Percentiles rank a stretch among this genome's conserved stretches.
Conservation (phyloP, 768 basidiomycete genomes). For the Trametes villosa region DNA sequence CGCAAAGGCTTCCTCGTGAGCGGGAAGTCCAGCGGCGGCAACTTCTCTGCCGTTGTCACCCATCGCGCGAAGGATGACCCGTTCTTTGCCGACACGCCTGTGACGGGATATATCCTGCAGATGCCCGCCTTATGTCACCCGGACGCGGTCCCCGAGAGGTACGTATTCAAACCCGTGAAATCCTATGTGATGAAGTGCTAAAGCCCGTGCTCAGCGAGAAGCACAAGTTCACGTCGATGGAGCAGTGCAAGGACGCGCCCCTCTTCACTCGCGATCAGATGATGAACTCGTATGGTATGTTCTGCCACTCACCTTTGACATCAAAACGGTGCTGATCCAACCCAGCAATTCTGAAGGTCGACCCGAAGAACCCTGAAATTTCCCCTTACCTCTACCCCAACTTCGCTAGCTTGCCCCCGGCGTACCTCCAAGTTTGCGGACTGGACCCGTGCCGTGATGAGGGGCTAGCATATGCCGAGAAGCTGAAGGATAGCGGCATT, state of each 20-base stretch:
- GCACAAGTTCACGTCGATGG: constrained; percentile 25
- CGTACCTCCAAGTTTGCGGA: constrained; percentile 32
- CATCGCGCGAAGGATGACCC: constrained; percentile 28
- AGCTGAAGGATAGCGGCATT: constrained; percentile 27
- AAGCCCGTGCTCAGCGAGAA: constrained; percentile 20
- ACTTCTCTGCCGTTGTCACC: constrained; percentile 26
- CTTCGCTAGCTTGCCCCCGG: constrained; percentile 24
- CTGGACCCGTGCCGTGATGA: constrained; percentile 35
- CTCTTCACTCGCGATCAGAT: constrained; percentile 13
- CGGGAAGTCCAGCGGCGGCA: constrained; percentile 29
- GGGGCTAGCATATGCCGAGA: constrained; percentile 31
- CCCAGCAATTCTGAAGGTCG: neutral
- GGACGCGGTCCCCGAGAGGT: constrained; percentile 25
- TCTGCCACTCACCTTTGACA: too few species aligned
- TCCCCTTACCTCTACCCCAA: constrained; percentile 27
- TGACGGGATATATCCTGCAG: constrained; percentile 32
- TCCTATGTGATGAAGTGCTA: neutral
- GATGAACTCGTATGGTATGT: neutral
- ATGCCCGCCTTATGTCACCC: constrained; percentile 27
- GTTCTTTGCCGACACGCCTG: constrained; percentile 15
- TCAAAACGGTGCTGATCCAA: neutral
- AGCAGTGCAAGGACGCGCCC: constrained; percentile 28
- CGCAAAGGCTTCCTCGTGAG: constrained; percentile 31
- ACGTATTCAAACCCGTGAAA: neutral
- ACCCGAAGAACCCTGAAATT: constrained; percentile 14